A percentile compares a stretch with the other conserved stretches of the same genome.
These are phyloP conservation scores for Fusarium globosum DNA, from an alignment of 2,329 filamentous ascomycete species.

Conservation along the genomic window DNA sequence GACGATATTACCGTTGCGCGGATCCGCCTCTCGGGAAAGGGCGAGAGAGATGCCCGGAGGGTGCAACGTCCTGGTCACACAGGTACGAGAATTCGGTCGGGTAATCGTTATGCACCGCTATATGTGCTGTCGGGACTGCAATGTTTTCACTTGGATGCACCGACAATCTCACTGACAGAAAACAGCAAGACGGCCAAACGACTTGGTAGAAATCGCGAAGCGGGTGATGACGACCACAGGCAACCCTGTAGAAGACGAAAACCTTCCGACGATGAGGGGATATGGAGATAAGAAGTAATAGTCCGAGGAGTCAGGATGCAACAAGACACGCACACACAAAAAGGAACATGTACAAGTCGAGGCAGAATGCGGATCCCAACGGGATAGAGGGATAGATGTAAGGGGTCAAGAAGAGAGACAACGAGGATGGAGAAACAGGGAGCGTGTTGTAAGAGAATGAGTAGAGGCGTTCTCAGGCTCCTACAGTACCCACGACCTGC, in stretches of 20 bases:
- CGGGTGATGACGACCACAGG: conserved; percentile 39
- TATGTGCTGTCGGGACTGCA: conserved; percentile 28
- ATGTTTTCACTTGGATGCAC: conserved; percentile 27
- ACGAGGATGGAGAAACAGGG: conserved; percentile 28
- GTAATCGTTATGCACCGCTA: conserved; percentile 27
- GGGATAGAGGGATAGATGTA: conserved; percentile 34
- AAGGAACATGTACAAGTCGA: conserved; percentile 30
- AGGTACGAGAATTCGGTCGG: conserved; percentile 32
- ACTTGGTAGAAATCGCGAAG: conserved; percentile 30
- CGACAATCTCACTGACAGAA: conserved; percentile 42
- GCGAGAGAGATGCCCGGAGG: conserved; percentile 19
- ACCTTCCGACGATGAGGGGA: conserved; percentile 17
- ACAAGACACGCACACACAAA: conserved; percentile 14
- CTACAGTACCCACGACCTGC: conserved; percentile 27
- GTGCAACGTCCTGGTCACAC: conserved; percentile 37
- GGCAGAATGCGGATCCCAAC: conserved; percentile 31
- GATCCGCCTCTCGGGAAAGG: conserved; percentile 17
- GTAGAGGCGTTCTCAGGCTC: conserved; percentile 41
- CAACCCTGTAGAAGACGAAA: conserved; percentile 22
- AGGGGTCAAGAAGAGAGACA: conserved; percentile 30
- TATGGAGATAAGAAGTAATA: conserved; percentile 40
- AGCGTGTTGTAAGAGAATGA: conserved; percentile 39
- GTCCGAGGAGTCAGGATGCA: conserved; percentile 17
- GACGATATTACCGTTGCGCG: conserved; percentile 21
- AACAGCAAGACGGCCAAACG: conserved; percentile 41